A percentile compares a stretch with the other conserved stretches of the same genome.
phyloP scores from a whole-genome alignment of 1,139 yeast species.

The Geotrichum reessii region DNA sequence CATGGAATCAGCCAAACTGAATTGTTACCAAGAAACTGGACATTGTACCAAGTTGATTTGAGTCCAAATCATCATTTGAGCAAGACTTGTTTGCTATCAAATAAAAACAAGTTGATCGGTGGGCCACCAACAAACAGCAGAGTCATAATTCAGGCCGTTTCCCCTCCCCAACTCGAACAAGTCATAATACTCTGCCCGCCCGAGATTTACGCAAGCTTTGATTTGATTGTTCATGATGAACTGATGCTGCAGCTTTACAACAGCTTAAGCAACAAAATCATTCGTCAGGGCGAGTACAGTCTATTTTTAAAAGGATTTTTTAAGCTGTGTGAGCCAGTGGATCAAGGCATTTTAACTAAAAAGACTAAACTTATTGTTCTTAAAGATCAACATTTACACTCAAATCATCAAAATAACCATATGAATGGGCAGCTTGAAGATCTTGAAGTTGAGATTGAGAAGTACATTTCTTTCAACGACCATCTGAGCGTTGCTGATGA shows the following conservation, averaged over 20 bases:
- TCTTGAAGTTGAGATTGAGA: conserved; percentile 29
- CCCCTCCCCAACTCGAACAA: conserved; percentile 20
- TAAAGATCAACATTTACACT: conserved; percentile 32
- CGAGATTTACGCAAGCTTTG: conserved; percentile 23
- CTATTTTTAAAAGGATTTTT: conserved; percentile 31
- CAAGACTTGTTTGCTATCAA: conserved; percentile 1
- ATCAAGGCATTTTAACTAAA: conserved; percentile 52
- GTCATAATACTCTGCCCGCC: conserved; percentile 26
- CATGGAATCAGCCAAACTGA: conserved; percentile 9
- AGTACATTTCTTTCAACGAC: conserved; percentile 24
- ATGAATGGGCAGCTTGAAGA: conserved; percentile 15
- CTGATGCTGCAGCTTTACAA: conserved; percentile 12
- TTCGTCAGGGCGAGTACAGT: conserved; percentile 32
- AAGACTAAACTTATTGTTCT: conserved; percentile 51
- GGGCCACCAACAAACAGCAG: conserved; percentile 12
- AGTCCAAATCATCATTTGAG: not conserved
- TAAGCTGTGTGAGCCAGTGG: conserved; percentile 63
- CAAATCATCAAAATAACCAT: conserved; percentile 14
- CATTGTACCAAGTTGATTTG: conserved; percentile 5
- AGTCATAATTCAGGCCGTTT: conserved; percentile 10
- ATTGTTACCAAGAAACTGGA: conserved; percentile 5
- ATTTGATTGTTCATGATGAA: conserved; percentile 13
- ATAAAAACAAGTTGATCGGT: conserved; percentile 2
- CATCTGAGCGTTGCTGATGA: conserved; percentile 6
- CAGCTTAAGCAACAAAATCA: conserved; percentile 21